These are phyloP conservation scores for Inga laurina DNA, from an alignment of 306 rosid species.

Conservation along the genomic window DNA sequence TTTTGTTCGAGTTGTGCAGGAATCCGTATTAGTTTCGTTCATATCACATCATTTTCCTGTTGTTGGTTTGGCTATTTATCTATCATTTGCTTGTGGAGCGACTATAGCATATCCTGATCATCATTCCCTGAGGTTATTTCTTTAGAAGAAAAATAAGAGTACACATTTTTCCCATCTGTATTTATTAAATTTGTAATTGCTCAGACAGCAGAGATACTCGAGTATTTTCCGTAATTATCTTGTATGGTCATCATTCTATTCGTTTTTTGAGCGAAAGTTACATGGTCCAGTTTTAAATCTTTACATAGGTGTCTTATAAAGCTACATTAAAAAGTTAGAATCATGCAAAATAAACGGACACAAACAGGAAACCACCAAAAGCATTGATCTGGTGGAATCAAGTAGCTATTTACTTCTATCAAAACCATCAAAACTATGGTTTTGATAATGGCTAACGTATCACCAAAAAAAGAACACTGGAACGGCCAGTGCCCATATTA, in stretches of 20 bases:
- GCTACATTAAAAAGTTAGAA: background rate
- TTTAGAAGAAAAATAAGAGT: conserved; percentile 49
- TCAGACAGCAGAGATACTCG: background rate
- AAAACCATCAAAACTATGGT: background rate
- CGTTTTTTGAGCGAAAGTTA: background rate
- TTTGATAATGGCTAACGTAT: background rate
- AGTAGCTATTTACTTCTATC: background rate
- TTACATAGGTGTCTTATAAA: background rate
- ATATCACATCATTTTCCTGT: conserved; percentile 37
- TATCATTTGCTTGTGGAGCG: conserved; percentile 52
- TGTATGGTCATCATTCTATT: background rate
- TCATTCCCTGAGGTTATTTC: conserved; percentile 30
- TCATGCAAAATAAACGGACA: background rate
- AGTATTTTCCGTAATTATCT: background rate
- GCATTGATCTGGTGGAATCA: background rate
- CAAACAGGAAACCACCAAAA: background rate
- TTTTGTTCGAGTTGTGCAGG: conserved; percentile 15
- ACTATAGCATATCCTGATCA: conserved; percentile 34
- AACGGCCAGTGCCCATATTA: background rate
- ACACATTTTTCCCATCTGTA: conserved; percentile 39
- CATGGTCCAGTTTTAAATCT: background rate
- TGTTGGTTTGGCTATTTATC: conserved; percentile 42
- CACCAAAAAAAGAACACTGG: background rate
- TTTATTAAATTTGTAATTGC: conserved; percentile 42
- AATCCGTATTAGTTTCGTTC: conserved; percentile 29